Conservation (phyloP, 1,139 yeast species). For the Hansenula sp. region DNA sequence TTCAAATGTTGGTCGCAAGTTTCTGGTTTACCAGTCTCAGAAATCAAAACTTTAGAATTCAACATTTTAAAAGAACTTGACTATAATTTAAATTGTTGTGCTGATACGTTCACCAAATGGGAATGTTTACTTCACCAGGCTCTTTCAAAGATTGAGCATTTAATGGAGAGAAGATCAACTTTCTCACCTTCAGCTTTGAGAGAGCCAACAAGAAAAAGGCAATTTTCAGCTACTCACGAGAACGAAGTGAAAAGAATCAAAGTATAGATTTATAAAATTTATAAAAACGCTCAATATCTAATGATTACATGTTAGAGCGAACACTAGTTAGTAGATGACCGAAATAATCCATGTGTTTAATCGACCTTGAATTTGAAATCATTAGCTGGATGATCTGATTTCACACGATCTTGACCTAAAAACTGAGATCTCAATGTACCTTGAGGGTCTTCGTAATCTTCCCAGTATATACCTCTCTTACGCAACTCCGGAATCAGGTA, state of each 20-base stretch:
- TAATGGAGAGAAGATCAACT: not conserved
- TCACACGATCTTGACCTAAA: constrained; percentile 11
- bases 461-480: constrained; percentile 27
- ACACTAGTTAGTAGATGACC: too few species aligned
- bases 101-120: constrained; percentile 52
- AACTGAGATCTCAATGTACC: constrained; percentile 20
- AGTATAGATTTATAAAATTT: not conserved
- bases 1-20: constrained; percentile 75
- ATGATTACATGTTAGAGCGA: too few species aligned
- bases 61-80: constrained; percentile 49
- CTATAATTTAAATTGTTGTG: constrained; percentile 52
- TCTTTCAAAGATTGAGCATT: constrained; percentile 9
- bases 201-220: not conserved
- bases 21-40: constrained; percentile 53
- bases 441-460: constrained; percentile 25
- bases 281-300: too few species aligned
- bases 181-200: not conserved
- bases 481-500: constrained; percentile 30
- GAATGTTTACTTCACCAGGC: constrained; percentile 27
- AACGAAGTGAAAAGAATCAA: not conserved
- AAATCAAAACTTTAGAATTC: constrained; percentile 51
- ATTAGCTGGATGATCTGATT: constrained; percentile 7
- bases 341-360: too few species aligned
- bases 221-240: not conserved
- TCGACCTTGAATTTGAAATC: constrained; percentile 2